phyloP scores from a whole-genome alignment of 2,329 filamentous ascomycete species.

The Aspergillus terreus region DNA sequence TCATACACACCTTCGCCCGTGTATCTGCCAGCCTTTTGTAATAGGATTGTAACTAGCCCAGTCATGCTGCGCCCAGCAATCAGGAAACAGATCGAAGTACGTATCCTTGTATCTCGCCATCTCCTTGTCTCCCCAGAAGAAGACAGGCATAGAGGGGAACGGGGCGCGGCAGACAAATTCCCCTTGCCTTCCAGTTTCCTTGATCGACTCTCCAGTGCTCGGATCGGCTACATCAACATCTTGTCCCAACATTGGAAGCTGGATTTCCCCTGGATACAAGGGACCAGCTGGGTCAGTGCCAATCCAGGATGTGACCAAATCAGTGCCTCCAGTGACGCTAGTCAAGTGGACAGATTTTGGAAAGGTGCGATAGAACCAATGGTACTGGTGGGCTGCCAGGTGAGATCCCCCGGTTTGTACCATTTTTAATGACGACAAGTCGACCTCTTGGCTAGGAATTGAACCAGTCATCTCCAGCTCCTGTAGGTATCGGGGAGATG shows the following conservation, averaged over 20 bases:
- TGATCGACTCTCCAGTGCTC: constrained; percentile 31
- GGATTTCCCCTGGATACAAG: constrained; percentile 45
- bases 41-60: constrained; percentile 41
- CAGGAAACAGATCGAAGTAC: constrained; percentile 25
- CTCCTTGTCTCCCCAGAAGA: constrained; percentile 51
- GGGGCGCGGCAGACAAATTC: constrained; percentile 68
- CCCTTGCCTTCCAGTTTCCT: constrained; percentile 55
- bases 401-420: constrained; percentile 46
- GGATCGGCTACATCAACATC: constrained; percentile 46
- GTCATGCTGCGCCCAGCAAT: constrained; percentile 41
- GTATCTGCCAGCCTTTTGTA: constrained; percentile 42
- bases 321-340: constrained; percentile 46
- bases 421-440: constrained; percentile 38
- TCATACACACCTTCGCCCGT: constrained; percentile 35
- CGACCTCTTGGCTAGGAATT: constrained; percentile 22
- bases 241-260: constrained; percentile 53
- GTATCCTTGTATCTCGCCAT: constrained; percentile 49
- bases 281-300: constrained; percentile 43
- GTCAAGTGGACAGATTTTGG: constrained; percentile 37
- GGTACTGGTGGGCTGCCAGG: constrained; percentile 40
- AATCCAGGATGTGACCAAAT: constrained; percentile 42
- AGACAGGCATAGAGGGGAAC: constrained; percentile 74
- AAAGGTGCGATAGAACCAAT: constrained; percentile 38
- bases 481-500: constrained; percentile 43
- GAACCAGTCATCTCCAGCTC: constrained; percentile 34